phyloP scores from a whole-genome alignment of 2,329 filamentous ascomycete species.

The Fusarium chlamydosporum region DNA sequence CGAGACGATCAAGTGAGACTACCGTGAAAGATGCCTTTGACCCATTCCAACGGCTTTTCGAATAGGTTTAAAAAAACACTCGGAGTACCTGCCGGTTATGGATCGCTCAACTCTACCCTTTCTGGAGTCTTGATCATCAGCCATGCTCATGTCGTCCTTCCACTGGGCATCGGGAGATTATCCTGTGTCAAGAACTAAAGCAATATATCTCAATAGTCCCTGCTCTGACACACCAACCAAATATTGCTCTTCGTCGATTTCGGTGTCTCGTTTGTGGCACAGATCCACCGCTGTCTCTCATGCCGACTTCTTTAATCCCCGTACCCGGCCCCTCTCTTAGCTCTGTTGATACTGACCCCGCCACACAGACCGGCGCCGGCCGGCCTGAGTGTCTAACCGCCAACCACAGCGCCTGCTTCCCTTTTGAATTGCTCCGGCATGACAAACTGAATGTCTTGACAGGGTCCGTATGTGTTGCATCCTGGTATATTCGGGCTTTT shows the following conservation, averaged over 20 bases:
- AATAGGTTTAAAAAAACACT: neutral
- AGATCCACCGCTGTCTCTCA: conserved; percentile 45
- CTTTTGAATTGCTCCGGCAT: conserved; percentile 10
- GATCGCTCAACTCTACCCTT: conserved; percentile 8
- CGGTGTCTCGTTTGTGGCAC: conserved; percentile 34
- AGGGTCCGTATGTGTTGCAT: conserved; percentile 24
- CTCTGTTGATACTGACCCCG: conserved; percentile 32
- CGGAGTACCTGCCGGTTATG: conserved; percentile 1
- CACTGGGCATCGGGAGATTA: conserved; percentile 10
- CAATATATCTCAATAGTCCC: conserved; percentile 17
- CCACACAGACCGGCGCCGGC: conserved; percentile 30
- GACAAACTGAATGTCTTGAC: conserved; percentile 10
- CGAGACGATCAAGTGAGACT: conserved; percentile 40
- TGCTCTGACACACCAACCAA: conserved; percentile 21
- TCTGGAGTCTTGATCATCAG: conserved; percentile 4
- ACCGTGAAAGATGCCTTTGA: conserved; percentile 17
- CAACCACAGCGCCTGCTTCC: conserved; percentile 11
- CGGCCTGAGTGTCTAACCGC: conserved; percentile 32
- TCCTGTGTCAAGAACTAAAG: conserved; percentile 19
- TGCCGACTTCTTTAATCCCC: conserved; percentile 30
- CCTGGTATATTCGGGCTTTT: conserved; percentile 17
- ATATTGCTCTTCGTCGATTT: conserved; percentile 10
- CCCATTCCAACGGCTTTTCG: conserved; percentile 7
- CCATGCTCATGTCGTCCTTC: conserved; percentile 18
- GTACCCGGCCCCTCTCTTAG: conserved; percentile 26